Percentiles rank a stretch among this genome's conserved stretches.
These are phyloP conservation scores for Sporothrix schenckii DNA, from an alignment of 2,329 filamentous ascomycete genomes.

Conservation along the genomic window DNA sequence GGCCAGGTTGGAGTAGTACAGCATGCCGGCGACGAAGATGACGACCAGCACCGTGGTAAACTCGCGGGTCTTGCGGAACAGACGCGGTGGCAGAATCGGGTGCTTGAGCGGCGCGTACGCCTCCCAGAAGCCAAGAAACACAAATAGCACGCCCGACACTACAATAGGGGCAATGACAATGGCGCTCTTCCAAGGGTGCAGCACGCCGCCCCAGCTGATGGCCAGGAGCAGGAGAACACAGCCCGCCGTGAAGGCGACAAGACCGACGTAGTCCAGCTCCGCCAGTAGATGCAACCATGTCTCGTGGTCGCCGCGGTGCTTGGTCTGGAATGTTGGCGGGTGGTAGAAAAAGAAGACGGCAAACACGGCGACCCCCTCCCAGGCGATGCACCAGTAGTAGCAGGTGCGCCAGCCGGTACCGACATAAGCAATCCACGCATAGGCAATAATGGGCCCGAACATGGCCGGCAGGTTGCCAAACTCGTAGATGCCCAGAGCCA, in stretches of 20 bases:
- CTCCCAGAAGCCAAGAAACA: slow-evolving; percentile 32
- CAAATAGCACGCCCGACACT: neutral
- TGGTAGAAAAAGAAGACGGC: slow-evolving; percentile 43
- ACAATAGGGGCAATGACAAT: slow-evolving; percentile 26
- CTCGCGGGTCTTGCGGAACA: slow-evolving; percentile 26
- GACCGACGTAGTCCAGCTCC: slow-evolving; percentile 30
- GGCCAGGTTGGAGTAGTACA: slow-evolving; percentile 38
- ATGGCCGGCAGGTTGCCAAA: slow-evolving; percentile 42
- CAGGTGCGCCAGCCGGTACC: slow-evolving; percentile 41
- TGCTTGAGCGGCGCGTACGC: slow-evolving; percentile 20
- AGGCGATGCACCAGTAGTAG: slow-evolving; percentile 44
- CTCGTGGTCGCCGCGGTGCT: slow-evolving; percentile 39
- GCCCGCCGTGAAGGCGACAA: slow-evolving; percentile 11
- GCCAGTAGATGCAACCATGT: slow-evolving; percentile 36
- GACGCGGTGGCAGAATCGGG: slow-evolving; percentile 26
- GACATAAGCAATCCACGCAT: slow-evolving; percentile 43
- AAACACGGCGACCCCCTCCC: slow-evolving; percentile 35
- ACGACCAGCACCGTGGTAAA: slow-evolving; percentile 35
- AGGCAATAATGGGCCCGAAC: slow-evolving; percentile 41
- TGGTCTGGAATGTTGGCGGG: slow-evolving; percentile 44
- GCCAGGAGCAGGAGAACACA: slow-evolving; percentile 22
- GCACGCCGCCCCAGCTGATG: slow-evolving; percentile 30
- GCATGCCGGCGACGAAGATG: slow-evolving; percentile 38
- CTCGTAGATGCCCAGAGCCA: slow-evolving; percentile 41
- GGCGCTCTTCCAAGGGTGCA: slow-evolving; percentile 29